phyloP scores from a whole-genome alignment of 441 rosid species.

The Eutrema salsugineum region DNA sequence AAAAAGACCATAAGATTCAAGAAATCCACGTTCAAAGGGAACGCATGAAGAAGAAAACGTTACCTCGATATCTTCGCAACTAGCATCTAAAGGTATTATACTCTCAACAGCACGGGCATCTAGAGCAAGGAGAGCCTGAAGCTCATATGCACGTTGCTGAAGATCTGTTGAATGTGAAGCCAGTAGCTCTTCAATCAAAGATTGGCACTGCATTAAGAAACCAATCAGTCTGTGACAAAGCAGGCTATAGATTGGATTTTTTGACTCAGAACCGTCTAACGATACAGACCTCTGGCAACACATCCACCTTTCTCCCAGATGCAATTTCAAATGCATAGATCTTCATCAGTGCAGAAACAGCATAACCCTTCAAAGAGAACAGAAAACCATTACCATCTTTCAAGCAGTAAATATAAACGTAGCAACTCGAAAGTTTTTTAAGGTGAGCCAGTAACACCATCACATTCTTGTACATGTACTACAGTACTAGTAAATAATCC shows the following conservation, averaged over 20 bases:
- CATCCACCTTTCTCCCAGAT: slow-evolving; percentile 78
- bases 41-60: neutral
- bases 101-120: slow-evolving; percentile 65
- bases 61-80: slow-evolving; percentile 98
- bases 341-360: slow-evolving; percentile 92
- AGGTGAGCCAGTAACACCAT: neutral
- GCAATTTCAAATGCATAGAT: slow-evolving; percentile 86
- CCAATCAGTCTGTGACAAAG: slow-evolving; percentile 15
- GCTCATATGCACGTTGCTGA: slow-evolving; percentile 98
- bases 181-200: slow-evolving; percentile 79
- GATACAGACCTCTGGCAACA: slow-evolving; percentile 81
- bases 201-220: slow-evolving; percentile 70
- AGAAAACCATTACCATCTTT: neutral
- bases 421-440: neutral
- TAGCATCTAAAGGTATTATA: slow-evolving; percentile 86
- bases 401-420: neutral
- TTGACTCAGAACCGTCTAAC: neutral
- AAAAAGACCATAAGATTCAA: slow-evolving; percentile 11
- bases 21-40: neutral
- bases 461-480: neutral
- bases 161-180: slow-evolving; percentile 97
- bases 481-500: slow-evolving; percentile 2
- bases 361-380: slow-evolving; percentile 68
- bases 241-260: neutral
- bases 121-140: slow-evolving; percentile 66